These are phyloP conservation scores for Candolleomyces eurysporus DNA, from an alignment of 768 basidiomycete species.

Conservation along the genomic window DNA sequence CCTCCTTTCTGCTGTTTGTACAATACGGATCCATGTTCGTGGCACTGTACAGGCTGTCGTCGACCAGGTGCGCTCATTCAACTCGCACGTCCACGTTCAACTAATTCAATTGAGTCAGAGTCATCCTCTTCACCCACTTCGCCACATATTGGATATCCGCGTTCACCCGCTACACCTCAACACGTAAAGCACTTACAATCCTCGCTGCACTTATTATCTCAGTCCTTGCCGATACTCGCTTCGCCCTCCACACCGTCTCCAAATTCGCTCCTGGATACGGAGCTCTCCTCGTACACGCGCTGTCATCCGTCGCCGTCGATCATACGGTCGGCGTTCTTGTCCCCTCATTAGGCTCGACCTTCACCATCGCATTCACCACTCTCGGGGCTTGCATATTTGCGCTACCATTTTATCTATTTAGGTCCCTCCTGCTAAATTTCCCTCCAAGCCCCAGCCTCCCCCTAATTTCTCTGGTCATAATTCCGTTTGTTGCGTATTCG, in stretches of 20 bases:
- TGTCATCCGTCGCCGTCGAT: constrained; percentile 60
- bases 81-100: not conserved
- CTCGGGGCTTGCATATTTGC: constrained; percentile 64
- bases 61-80: constrained; percentile 53
- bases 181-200: constrained; percentile 48
- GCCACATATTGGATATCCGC: constrained; percentile 65
- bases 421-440: constrained; percentile 53
- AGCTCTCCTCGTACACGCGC: constrained; percentile 57
- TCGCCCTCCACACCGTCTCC: constrained; percentile 38
- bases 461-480: constrained; percentile 50
- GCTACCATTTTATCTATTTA: constrained; percentile 63
- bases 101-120: constrained; percentile 38
- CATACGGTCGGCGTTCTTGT: constrained; percentile 58
- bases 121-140: constrained; percentile 68
- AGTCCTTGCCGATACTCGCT: constrained; percentile 54
- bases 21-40: constrained; percentile 67
- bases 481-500: constrained; percentile 63
- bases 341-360: constrained; percentile 55
- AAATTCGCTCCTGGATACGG: constrained; percentile 61
- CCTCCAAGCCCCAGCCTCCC: constrained; percentile 53
- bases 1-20: constrained; percentile 65
- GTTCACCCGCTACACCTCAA: constrained; percentile 46
- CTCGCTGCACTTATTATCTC: constrained; percentile 50
- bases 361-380: constrained; percentile 53
- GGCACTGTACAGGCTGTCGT: constrained; percentile 65